Evolutionary conservation across 2,329 filamentous ascomycete species (phyloP).

Genomic region (Pseudonectria buxi): DNA sequence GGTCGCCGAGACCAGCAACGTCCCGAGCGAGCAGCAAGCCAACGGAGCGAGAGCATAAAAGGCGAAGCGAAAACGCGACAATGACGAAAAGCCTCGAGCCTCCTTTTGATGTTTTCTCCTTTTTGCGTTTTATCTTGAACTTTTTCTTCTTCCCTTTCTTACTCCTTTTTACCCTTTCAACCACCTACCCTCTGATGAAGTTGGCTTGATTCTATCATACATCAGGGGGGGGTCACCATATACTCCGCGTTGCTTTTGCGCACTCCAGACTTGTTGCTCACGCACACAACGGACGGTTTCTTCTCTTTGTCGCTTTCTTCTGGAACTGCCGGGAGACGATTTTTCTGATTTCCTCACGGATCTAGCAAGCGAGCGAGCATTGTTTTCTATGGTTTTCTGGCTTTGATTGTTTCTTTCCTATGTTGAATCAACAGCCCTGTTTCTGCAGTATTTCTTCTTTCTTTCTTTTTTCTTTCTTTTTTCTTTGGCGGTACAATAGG

Average conservation of each 20-base stretch:
- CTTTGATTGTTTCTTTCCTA: conserved; percentile 11
- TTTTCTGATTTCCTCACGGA: conserved; percentile 26
- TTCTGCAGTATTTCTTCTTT: conserved; percentile 8
- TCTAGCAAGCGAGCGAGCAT: conserved; percentile 31
- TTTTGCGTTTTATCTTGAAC: conserved; percentile 12
- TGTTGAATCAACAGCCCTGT: conserved; percentile 15
- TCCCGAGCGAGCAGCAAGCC: conserved; percentile 37
- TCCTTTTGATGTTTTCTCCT: conserved; percentile 2
- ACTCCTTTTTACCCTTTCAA: conserved; percentile 14
- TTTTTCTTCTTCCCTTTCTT: conserved; percentile 9
- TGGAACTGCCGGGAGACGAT: conserved; percentile 25
- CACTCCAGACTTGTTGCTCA: conserved; percentile 43
- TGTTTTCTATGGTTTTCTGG: conserved; percentile 28
- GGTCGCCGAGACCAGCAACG: conserved; percentile 66
- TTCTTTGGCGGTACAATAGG: not conserved
- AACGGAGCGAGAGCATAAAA: conserved; percentile 36
- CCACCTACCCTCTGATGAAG: conserved; percentile 19
- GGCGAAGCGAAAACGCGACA: conserved; percentile 30
- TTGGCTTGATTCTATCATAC: conserved; percentile 17
- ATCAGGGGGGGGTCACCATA: conserved; percentile 21
- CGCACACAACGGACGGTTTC: conserved; percentile 36
- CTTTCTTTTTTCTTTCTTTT: not conserved
- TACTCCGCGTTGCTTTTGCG: conserved; percentile 27
- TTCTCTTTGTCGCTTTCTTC: conserved; percentile 27
- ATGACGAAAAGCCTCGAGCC: conserved; percentile 23